phyloP scores from a whole-genome alignment of 2,329 filamentous ascomycete species.

The Aureobasidium sp. region DNA sequence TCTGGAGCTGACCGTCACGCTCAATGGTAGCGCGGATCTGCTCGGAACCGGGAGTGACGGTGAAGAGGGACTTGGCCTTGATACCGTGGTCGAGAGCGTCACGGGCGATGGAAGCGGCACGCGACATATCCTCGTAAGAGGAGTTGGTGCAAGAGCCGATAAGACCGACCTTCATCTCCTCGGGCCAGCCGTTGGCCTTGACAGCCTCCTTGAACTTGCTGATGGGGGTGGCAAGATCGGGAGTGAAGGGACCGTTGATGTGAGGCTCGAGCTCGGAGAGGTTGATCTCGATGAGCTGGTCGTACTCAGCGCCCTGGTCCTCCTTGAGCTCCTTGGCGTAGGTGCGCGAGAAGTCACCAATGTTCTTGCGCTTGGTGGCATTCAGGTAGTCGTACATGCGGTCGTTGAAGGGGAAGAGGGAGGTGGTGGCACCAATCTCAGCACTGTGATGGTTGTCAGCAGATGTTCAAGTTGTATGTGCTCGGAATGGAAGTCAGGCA shows the following conservation, averaged over 20 bases:
- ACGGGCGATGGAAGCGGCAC: constrained; percentile 81
- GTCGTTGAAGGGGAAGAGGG: constrained; percentile 95
- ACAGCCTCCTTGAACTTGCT: constrained; percentile 95
- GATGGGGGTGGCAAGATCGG: constrained; percentile 93
- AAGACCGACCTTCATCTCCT: constrained; percentile 91
- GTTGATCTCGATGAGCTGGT: constrained; percentile 94
- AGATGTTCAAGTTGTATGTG: neutral
- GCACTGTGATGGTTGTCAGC: constrained; percentile 32
- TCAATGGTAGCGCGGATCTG: constrained; percentile 92
- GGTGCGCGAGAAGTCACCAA: constrained; percentile 79
- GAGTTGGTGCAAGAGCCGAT: constrained; percentile 99
- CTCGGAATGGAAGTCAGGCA: neutral
- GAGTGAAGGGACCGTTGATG: constrained; percentile 98
- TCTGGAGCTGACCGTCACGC: constrained; percentile 84
- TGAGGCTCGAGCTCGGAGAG: constrained; percentile 91
- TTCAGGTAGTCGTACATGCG: constrained; percentile 93
- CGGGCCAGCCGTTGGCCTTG: constrained; percentile 91
- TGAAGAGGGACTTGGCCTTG: constrained; percentile 90
- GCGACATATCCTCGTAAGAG: constrained; percentile 83
- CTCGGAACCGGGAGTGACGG: constrained; percentile 92
- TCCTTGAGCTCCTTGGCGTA: constrained; percentile 82
- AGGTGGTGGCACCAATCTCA: constrained; percentile 80
- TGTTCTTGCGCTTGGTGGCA: constrained; percentile 82
- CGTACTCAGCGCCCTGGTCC: constrained; percentile 89
- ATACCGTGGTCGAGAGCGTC: constrained; percentile 88